phyloP scores from a whole-genome alignment of 2,329 filamentous ascomycete genomes.

The Rhynchosporium agropyri region DNA sequence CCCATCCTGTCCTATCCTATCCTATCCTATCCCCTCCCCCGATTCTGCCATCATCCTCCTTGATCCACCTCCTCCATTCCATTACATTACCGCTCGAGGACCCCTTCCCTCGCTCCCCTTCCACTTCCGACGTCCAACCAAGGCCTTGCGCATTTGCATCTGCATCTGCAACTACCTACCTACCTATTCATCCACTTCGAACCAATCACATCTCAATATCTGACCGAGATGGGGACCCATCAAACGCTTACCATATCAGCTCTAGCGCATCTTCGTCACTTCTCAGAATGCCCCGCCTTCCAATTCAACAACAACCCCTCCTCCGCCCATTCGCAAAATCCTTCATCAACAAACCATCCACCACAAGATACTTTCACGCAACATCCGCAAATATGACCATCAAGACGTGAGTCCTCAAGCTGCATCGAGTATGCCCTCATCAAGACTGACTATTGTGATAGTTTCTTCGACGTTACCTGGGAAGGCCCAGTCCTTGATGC shows the following conservation, averaged over 20 bases:
- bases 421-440: slow-evolving; percentile 25
- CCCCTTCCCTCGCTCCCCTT: background rate
- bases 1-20: background rate
- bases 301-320: slow-evolving; percentile 46
- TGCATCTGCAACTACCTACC: background rate
- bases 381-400: slow-evolving; percentile 74
- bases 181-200: background rate
- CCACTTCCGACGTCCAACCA: background rate
- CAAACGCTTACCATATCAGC: slow-evolving; percentile 8
- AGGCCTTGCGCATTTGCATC: background rate
- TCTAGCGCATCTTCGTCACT: slow-evolving; percentile 20
- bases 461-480: slow-evolving; percentile 75
- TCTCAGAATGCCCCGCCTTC: slow-evolving; percentile 28
- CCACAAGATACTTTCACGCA: slow-evolving; percentile 58
- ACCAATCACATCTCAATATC: slow-evolving; percentile 7
- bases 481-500: slow-evolving; percentile 70
- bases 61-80: background rate
- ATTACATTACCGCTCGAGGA: background rate
- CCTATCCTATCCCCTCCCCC: slow-evolving; percentile 23
- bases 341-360: slow-evolving; percentile 42
- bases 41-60: slow-evolving; percentile 14
- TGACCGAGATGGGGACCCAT: slow-evolving; percentile 11
- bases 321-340: slow-evolving; percentile 42
- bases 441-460: slow-evolving; percentile 39
- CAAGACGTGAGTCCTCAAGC: slow-evolving; percentile 62